Evolutionary conservation across 768 basidiomycete genomes (phyloP), one percentile per base, ranked within the genome.

Genomic region (Kwoniella sp.): DNA sequence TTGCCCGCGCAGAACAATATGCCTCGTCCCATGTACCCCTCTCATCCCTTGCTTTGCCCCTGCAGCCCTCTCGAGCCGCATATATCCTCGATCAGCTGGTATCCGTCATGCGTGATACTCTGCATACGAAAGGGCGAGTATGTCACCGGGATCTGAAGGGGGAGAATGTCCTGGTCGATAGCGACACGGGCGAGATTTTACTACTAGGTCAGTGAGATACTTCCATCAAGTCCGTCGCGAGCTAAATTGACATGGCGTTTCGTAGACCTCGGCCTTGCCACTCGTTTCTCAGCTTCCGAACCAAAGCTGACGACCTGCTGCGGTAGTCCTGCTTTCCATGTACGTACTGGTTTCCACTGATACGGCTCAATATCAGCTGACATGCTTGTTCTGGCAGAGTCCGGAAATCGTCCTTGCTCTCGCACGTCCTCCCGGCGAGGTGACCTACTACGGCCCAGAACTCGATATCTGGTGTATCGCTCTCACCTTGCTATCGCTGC

Each of bases 381-480:
- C 20, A 7, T 37, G n/a, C n/a, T n/a, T n/a, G n/a, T n/a, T n/a
- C 40, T 25, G 10, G 15, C 71, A 77, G 64, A 71, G 70, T 38
- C 77, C 77, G 0, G 77, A 78, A 50, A 73, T 78, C 22, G 73
- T 76, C 22, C 55, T 64, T 8, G 68, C 73, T 1, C 58, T 78
- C 20, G 60, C 69, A 33, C 70, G 65, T n/a, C 69, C 73, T 10
- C 69, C 73, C 0, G 75, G 76, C 0, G 65, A 50, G 8, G 64
- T 76, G 36, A 65, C 64, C 2, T 77, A 78, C 56, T 76, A 73
- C 63, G 74, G 74, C 0, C 76, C 77, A n/a, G 77, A 78, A 40
- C 61, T 78, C 43, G 77, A 78, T 59, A 73, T 76, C 48, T 78
- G 77, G 77, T 77, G 76, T 40, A 64, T 75, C 28, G 77, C 76